Percentiles rank a stretch among this genome's conserved stretches.
These are phyloP conservation scores for Salix udensis DNA, from an alignment of 345 rosid genomes.

Conservation along the genomic window DNA sequence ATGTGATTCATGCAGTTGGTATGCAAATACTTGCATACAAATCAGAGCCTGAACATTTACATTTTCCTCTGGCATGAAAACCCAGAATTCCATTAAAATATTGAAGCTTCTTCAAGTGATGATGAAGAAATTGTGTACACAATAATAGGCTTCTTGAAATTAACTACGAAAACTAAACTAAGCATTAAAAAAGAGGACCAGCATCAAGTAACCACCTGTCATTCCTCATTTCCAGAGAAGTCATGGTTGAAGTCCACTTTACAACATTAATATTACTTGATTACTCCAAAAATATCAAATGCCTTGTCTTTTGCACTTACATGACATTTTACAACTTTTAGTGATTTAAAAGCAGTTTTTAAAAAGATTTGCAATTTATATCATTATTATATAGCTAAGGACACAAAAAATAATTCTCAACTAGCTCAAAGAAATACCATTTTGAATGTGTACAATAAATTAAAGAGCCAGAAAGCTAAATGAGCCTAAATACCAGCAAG, in stretches of 20 bases:
- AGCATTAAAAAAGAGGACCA: no score
- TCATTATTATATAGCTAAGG: not conserved
- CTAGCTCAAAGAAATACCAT: not conserved
- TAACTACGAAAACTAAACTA: no score
- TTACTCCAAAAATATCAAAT: not conserved
- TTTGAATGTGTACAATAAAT: not conserved
- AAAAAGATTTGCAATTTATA: not conserved
- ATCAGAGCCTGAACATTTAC: not conserved
- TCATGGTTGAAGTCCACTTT: not conserved
- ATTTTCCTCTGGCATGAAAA: not conserved
- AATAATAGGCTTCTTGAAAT: no score
- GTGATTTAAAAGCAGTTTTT: not conserved
- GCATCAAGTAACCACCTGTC: no score
- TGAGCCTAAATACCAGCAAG: constrained; percentile 10
- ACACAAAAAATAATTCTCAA: not conserved
- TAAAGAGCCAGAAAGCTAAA: not conserved
- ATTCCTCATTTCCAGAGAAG: no score
- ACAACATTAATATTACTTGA: not conserved
- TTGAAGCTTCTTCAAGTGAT: not conserved
- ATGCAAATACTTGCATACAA: not conserved
- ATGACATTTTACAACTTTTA: not conserved
- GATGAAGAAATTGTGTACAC: no score
- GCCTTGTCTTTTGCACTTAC: not conserved
- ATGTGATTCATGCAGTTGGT: no score
- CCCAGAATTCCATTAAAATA: not conserved